phyloP scores from a whole-genome alignment of 495 filamentous ascomycete species.

The Neurospora sp. region DNA sequence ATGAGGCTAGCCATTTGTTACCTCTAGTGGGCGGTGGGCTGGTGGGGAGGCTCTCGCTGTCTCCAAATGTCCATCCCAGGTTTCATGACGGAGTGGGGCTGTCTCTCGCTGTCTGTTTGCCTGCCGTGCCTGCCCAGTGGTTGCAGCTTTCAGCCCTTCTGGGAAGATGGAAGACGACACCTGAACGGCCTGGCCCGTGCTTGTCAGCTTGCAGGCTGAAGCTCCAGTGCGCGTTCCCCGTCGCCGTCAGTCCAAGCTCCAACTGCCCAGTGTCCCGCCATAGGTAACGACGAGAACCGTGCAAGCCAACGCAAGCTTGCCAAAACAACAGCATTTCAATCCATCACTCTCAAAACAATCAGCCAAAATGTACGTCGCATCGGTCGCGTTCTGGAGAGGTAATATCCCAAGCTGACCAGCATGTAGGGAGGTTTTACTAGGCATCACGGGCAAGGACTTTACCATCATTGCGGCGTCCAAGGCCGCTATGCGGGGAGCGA shows the following conservation, averaged over 20 bases:
- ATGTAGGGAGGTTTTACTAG: constrained; percentile 89
- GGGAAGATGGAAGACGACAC: background rate
- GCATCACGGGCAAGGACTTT: constrained; percentile 98
- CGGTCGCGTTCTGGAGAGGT: background rate
- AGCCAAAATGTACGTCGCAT: constrained; percentile 24
- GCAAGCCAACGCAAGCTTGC: background rate
- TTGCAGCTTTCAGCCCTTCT: background rate
- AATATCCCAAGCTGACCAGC: constrained; percentile 1
- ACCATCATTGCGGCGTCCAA: constrained; percentile 95
- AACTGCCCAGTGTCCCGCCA: background rate
- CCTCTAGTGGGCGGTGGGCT: background rate
- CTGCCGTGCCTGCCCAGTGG: background rate
- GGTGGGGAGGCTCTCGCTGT: background rate
- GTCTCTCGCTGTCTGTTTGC: background rate
- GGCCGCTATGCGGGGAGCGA: constrained; percentile 92
- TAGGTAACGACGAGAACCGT: background rate
- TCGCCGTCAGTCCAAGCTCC: constrained; percentile 4
- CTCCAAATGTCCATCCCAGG: background rate
- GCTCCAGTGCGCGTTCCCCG: constrained; percentile 18
- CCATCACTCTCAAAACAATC: background rate
- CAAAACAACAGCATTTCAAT: background rate
- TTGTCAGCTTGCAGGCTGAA: constrained; percentile 19
- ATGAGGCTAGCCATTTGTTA: background rate
- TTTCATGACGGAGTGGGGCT: background rate
- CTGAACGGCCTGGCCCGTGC: constrained; percentile 10